A percentile compares a stretch with the other conserved stretches of the same genome.
Evolutionary conservation across 2,329 filamentous ascomycete genomes (phyloP).

Genomic region (Colletotrichum scovillei): DNA sequence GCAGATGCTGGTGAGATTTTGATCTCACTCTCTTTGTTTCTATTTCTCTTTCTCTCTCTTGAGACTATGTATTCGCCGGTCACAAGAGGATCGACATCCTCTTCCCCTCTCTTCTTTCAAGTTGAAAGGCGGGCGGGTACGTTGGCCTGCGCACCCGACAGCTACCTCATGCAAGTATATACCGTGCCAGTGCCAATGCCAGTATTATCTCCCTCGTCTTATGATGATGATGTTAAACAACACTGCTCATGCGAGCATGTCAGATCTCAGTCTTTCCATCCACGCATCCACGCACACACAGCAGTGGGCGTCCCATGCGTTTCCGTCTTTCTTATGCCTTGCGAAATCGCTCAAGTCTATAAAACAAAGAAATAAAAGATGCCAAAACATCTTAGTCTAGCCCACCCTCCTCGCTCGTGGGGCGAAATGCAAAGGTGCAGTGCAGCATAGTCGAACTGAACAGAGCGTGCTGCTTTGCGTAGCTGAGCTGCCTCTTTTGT

Average conservation of each 20-base stretch:
- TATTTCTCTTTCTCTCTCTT: neutral
- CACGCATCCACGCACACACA: neutral
- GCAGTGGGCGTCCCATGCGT: neutral
- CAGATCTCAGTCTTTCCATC: neutral
- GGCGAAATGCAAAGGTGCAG: neutral
- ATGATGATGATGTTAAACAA: neutral
- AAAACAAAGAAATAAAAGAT: neutral
- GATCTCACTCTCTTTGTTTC: neutral
- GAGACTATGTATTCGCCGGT: neutral
- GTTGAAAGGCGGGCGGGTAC: neutral
- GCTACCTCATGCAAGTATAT: neutral
- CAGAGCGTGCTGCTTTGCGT: neutral
- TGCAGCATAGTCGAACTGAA: neutral
- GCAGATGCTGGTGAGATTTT: neutral
- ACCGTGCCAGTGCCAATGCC: neutral
- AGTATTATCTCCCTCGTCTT: neutral
- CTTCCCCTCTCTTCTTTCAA: neutral
- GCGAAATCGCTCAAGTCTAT: slow-evolving; percentile 13
- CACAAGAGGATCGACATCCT: too few species aligned
- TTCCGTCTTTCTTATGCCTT: neutral
- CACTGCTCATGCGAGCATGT: neutral
- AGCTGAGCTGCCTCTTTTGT: neutral
- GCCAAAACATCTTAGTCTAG: neutral
- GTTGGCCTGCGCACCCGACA: neutral
- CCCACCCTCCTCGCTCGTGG: neutral